Evolutionary conservation across 805 yeast genomes (phyloP).

Genomic region (Metschnikowia arizonensis): DNA sequence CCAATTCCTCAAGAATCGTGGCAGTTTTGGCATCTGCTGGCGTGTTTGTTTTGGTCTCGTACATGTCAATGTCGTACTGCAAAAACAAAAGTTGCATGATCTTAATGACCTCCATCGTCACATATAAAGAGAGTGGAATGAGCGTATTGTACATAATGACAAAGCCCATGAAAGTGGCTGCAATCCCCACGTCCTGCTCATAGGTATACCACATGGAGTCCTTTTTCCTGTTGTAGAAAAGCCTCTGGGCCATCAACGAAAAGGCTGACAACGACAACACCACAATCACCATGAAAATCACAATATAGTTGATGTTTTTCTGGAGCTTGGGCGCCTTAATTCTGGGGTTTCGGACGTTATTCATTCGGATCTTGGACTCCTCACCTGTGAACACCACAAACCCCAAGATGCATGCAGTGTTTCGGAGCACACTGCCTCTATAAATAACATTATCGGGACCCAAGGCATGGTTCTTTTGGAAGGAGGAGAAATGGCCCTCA

Average conservation of each 20-base stretch:
- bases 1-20: constrained; percentile 90
- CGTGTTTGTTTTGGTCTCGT: constrained; percentile 74
- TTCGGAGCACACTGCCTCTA: constrained; percentile 85
- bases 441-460: constrained; percentile 81
- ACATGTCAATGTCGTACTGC: constrained; percentile 94
- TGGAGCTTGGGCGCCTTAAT: constrained; percentile 93
- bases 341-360: constrained; percentile 84
- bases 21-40: constrained; percentile 96
- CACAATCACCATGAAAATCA: constrained; percentile 79
- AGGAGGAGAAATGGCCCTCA: constrained; percentile 65
- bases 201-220: constrained; percentile 66
- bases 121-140: constrained; percentile 91
- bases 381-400: constrained; percentile 91
- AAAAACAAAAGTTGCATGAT: constrained; percentile 76
- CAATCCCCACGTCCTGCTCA: constrained; percentile 72
- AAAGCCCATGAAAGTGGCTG: constrained; percentile 91
- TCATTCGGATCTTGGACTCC: constrained; percentile 93
- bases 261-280: constrained; percentile 73
- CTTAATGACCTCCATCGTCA: constrained; percentile 93
- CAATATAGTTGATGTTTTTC: constrained; percentile 74
- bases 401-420: constrained; percentile 72
- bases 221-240: constrained; percentile 41
- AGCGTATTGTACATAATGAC: constrained; percentile 96
- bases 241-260: constrained; percentile 73
- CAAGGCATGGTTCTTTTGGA: constrained; percentile 47